Conservation (phyloP, 225 moss, liverwort and hornwort species). For the Antitrichia curtipendula region DNA sequence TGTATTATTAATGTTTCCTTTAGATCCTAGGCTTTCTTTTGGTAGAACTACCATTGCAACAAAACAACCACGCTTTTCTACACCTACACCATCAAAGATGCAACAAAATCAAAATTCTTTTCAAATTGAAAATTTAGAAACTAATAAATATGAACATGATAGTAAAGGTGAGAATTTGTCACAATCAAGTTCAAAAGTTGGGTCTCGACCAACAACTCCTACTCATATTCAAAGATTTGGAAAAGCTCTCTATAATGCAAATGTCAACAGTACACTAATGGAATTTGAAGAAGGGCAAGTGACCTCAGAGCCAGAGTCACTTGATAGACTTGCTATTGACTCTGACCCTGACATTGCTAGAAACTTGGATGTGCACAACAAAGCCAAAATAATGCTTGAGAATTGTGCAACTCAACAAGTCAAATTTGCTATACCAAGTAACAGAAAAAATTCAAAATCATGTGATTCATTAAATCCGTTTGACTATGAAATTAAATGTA, state of each 20-base stretch:
- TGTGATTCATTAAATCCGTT: not conserved
- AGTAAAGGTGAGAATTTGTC: not conserved
- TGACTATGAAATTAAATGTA: slow-evolving; percentile 37
- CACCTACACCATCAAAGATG: not conserved
- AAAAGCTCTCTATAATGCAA: not conserved
- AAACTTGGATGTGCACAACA: not conserved
- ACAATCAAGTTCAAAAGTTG: not conserved
- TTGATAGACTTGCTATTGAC: slow-evolving; percentile 29
- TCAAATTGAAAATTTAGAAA: not conserved
- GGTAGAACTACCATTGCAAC: not conserved
- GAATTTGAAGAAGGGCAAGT: not conserved
- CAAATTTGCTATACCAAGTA: not conserved
- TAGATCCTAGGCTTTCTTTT: not conserved
- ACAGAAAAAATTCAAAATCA: not conserved
- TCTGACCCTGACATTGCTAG: slow-evolving; percentile 22
- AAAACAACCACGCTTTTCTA: not conserved
- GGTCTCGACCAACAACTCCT: not conserved
- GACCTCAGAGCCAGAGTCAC: not conserved
- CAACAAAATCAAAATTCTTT: not conserved
- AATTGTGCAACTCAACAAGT: not conserved
- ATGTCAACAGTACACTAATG: not conserved
- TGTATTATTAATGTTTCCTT: slow-evolving; percentile 36
- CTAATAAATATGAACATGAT: not conserved
- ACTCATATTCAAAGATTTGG: not conserved
- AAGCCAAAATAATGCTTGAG: not conserved